Base-by-base conservation (phyloP, 331 rosid species). In the Quercus phellos region DNA sequence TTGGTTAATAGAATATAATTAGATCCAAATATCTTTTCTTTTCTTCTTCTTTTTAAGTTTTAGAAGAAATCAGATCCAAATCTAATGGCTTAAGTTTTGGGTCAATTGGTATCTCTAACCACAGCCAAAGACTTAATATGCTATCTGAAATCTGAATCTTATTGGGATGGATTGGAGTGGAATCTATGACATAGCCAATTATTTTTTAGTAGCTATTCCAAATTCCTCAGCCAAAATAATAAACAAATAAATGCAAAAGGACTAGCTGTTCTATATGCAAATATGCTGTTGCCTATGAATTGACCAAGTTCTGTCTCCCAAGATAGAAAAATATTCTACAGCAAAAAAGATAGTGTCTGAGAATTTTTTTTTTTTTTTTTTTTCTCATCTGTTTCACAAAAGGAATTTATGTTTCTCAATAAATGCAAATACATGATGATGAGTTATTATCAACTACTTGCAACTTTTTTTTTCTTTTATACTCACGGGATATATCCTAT, bases 221-320 rank as follows among this genome's bases (percentile, higher is more conserved):
- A 14, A 5, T 21, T 58, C 21, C 42, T 29, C 42, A 29, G 5
- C 69, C 21, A 63, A 63, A 29, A 29, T 16, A 18, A 70, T 50
- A 7, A 17, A 17, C 3, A 72, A 34, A n/a, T n/a, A 32, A 22
- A 61, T 24, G 18, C 69, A 38, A 54, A 54, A n/a, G 55, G 46
- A 60, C 30, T 24, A 12, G 35, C 70, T 64, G 46, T 72, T 64
- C 10, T 35, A 46, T 46, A 1, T 46, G 70, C 56, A 16, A 56
- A 70, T 21, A 16, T 64, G 66, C 8, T 59, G 43, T 51, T 72
- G 50, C 26, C 16, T 54, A 67, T 55, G 73, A 74, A 68, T 77
- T 55, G 72, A 73, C 75, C 81, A 77, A 78, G 77, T 73, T 82
- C 77, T 83, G 27, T 73, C 27, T 86, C 81, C 74, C 61, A 73